Conservation (phyloP, 441 rosid species). For the Croton laevigatus region DNA sequence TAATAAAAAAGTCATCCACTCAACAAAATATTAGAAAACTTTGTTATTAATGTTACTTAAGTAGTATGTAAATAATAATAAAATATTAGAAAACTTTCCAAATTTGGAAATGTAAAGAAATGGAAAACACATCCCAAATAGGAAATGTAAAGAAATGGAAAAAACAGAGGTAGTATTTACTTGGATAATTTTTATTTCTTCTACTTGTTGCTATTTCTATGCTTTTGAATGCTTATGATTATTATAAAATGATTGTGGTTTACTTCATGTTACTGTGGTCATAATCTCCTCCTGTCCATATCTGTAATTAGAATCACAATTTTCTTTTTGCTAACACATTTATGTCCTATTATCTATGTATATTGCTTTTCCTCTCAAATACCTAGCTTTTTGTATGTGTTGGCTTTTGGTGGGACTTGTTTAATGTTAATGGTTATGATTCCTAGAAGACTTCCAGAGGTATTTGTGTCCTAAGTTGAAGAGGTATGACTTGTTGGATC, state of each 20-base stretch:
- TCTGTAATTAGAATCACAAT: neutral
- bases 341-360: neutral
- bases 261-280: neutral
- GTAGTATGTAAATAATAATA: too few species aligned
- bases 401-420: neutral
- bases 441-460: slow-evolving; percentile 23
- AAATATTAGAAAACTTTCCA: too few species aligned
- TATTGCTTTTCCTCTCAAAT: slow-evolving; percentile 1
- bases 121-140: too few species aligned
- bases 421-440: slow-evolving; percentile 20
- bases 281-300: neutral
- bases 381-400: slow-evolving; percentile 13
- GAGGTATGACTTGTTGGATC: slow-evolving; percentile 30
- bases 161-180: slow-evolving; percentile 1
- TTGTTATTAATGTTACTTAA: too few species aligned
- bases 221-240: neutral
- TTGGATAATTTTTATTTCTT: neutral
- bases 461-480: slow-evolving; percentile 17
- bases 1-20: too few species aligned
- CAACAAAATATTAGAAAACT: too few species aligned
- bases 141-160: too few species aligned
- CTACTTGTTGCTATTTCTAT: neutral
- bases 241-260: neutral
- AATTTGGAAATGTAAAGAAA: too few species aligned
- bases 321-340: slow-evolving; percentile 1